phyloP scores from a whole-genome alignment of 441 rosid species.

The Jatropha multifida region DNA sequence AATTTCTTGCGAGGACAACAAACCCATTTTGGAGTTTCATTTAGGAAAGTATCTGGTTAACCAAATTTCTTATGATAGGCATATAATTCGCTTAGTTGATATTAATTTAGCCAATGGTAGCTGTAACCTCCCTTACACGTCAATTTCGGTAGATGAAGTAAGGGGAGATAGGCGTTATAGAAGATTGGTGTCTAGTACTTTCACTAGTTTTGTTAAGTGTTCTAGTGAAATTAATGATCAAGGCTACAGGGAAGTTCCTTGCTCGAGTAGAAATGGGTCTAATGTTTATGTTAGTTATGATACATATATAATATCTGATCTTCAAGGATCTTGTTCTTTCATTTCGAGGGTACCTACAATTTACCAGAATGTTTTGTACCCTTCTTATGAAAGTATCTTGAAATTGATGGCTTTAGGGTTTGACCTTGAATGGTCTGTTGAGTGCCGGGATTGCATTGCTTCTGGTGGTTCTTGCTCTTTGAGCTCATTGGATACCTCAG shows the following conservation, averaged over 20 bases:
- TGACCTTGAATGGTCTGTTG: conserved; percentile 37
- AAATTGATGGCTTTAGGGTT: conserved; percentile 34
- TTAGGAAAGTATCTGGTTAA: conserved; percentile 32
- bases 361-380: conserved; percentile 20
- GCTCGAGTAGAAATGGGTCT: conserved; percentile 29
- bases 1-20: conserved; percentile 35
- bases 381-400: conserved; percentile 32
- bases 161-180: conserved; percentile 12
- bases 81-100: conserved; percentile 33
- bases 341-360: conserved; percentile 33
- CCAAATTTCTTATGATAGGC: conserved; percentile 23
- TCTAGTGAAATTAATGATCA: conserved; percentile 20
- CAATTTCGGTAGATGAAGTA: conserved; percentile 21
- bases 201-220: conserved; percentile 34
- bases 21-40: conserved; percentile 26
- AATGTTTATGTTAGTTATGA: conserved; percentile 30
- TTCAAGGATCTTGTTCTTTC: conserved; percentile 30
- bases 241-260: conserved; percentile 28
- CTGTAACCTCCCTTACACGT: conserved; percentile 28
- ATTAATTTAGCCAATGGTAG: conserved; percentile 29
- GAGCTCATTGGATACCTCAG: conserved; percentile 19
- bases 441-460: conserved; percentile 34
- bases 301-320: conserved; percentile 20
- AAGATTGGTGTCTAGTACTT: conserved; percentile 14
- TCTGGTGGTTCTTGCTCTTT: conserved; percentile 21